Evolutionary conservation across 805 yeast genomes (phyloP), one percentile per base, ranked within the genome.

Genomic region (Zygoascus ofunaensis): DNA sequence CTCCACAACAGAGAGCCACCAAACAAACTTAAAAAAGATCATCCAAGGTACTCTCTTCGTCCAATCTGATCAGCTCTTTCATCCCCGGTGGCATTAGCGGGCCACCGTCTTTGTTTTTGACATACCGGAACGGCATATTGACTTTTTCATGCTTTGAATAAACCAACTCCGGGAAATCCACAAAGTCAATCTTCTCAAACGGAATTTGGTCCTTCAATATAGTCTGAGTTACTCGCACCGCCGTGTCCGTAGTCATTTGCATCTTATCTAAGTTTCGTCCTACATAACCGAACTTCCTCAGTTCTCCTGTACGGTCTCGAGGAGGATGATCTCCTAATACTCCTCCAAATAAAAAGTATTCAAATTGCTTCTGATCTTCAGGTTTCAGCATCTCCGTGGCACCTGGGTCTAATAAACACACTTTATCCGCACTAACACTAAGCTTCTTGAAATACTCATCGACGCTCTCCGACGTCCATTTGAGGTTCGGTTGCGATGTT

Each of bases 191-290:
- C 42, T 83, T 75, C 50, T 82, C 84, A 55, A 90, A 83, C 20
- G 39, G 40, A 36, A 50, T 67, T 43, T 71, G 65, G 36, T 74
- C 73, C 47, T 79, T 77, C n/a, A 86, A 68, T 23, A 90, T 89
- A 37, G 74, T 59, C 56, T 87, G 87, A 1, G 97, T 87, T 17
- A 94, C 87, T 63, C 98, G 76, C 28, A 92, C 82, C 0, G 97
- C 97, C 1, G 98, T 90, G 60, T 90, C 98, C 0, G 98, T 90
- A 15, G 97, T 87, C 97, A 90, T 92, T 61, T 90, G 98, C 52
- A 82, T 74, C 42, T 70, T 74, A 2, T 96, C 97, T 43, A 90
- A 70, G 60, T 95, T 74, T 66, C 92, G 79, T 5, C 97, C 95
- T 1, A 76, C 78, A 57, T 87, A 80, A 0, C 95, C 95, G 54